phyloP scores from a whole-genome alignment of 768 basidiomycete species.

The Boletus sensibilis region DNA sequence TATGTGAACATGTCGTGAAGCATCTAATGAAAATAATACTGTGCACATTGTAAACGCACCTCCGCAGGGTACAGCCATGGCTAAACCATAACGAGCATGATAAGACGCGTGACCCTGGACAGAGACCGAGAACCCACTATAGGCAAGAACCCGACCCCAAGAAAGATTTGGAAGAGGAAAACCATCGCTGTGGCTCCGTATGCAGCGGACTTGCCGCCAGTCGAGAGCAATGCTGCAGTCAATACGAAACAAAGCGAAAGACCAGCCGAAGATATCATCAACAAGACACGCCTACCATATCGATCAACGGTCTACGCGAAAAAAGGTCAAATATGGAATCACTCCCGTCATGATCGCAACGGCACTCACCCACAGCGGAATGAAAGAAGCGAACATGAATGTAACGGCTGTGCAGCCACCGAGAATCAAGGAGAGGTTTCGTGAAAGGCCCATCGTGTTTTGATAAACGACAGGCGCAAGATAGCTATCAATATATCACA shows the following conservation, averaged over 20 bases:
- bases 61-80: conserved; percentile 1
- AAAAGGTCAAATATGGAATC: background rate
- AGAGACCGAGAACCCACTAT: background rate
- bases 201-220: background rate
- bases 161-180: background rate
- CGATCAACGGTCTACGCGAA: background rate
- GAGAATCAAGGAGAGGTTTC: background rate
- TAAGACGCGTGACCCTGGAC: background rate
- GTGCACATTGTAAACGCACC: background rate
- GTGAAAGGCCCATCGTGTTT: background rate
- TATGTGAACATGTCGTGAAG: background rate
- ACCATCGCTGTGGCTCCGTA: background rate
- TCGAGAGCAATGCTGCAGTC: background rate
- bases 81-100: background rate
- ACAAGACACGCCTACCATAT: background rate
- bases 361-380: background rate
- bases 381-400: conserved; percentile 3
- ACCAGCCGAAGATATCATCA: background rate
- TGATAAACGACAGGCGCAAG: background rate
- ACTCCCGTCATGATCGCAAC: background rate
- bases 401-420: background rate
- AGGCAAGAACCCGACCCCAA: background rate
- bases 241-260: background rate
- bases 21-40: background rate
- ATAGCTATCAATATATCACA: background rate